phyloP scores from a whole-genome alignment of 1,284 basidiomycete species.

The Puccinia coronata region DNA sequence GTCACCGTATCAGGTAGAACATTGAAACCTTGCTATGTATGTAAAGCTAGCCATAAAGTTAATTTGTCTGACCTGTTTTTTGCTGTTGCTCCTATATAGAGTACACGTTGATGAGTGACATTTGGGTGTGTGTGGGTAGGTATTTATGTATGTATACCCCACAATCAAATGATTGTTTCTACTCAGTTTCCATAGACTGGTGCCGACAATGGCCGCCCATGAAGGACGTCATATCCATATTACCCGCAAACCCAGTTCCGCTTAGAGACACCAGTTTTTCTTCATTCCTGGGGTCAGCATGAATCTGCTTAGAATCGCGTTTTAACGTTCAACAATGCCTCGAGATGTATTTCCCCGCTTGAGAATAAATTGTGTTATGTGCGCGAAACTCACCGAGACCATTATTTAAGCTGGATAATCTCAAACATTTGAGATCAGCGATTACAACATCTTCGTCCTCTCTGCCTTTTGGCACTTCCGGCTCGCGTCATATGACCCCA shows the following conservation, averaged over 20 bases:
- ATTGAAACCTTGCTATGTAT: too few species aligned
- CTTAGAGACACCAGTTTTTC: not conserved
- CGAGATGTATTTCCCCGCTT: conserved; percentile 25
- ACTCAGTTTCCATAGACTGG: not conserved
- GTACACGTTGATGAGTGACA: not conserved
- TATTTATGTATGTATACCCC: conserved; percentile 4
- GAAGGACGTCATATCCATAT: not conserved
- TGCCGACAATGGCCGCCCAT: not conserved
- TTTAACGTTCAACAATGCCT: not conserved
- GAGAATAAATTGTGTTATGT: not conserved
- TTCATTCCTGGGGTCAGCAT: not conserved
- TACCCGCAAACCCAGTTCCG: conserved; percentile 6
- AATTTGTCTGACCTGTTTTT: not conserved
- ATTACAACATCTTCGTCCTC: not conserved
- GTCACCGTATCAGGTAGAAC: not conserved
- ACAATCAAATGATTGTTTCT: conserved; percentile 2
- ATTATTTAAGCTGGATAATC: conserved; percentile 19
- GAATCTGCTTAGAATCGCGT: not conserved
- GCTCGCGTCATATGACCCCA: conserved; percentile 17
- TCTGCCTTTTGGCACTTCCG: not conserved
- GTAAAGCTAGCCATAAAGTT: too few species aligned
- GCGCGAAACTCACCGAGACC: conserved; percentile 10
- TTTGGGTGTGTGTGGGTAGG: not conserved
- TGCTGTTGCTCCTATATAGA: not conserved
- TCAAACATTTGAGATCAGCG: conserved; percentile 11